Base-by-base conservation (phyloP, 2,329 filamentous ascomycete species). In the Tympanopsis confertula region DNA sequence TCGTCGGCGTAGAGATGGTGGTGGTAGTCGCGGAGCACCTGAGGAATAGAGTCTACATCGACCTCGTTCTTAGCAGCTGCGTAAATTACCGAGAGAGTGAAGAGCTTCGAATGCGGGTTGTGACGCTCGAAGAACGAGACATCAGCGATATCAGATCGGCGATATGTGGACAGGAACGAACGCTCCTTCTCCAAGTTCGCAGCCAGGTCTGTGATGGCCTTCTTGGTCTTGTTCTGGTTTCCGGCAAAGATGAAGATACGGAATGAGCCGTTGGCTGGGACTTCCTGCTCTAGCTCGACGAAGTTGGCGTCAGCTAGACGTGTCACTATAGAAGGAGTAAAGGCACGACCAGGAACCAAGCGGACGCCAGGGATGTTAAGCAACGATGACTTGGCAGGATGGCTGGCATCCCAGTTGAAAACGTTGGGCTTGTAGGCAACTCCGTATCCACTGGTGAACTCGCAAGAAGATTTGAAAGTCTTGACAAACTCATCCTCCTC, bases 381-480 rank as follows among this genome's bases (percentile, higher is more conserved):
- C 40, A 86, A 62, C 10, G 69, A 59, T 14, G 83, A 85, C 50
- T 82, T 69, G 13, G 81, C 84, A 1, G 76, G 68, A 58, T 94
- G 87, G 3, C 65, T 63, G 1, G 74, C 57, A 7, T 81, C 83
- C 85, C 86, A 94, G 62, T 94, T 94, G 59, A 94, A 69, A 20
- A 73, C 61, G 59, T 94, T 95, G 38, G 82, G 69, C 45, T 79
- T 72, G 63, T 94, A 94, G 20, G 78, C 81, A 17, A 94, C 86
- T 42, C 88, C 88, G 55, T 94, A 94, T 41, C 88, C 88, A 45
- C 82, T 87, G 10, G 87, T 94, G 58, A 94, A 94, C 52, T 91
- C 86, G 65, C 87, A 94, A 20, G 78, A 78, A 40, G 85, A 84
- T 57, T 94, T 94, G 69, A 94, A 94, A 0, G 81, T 86, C 62